A percentile compares a stretch with the other conserved stretches of the same genome.
Conservation (phyloP, 495 filamentous ascomycete genomes). For the Amphirosellinia nigrospora region DNA sequence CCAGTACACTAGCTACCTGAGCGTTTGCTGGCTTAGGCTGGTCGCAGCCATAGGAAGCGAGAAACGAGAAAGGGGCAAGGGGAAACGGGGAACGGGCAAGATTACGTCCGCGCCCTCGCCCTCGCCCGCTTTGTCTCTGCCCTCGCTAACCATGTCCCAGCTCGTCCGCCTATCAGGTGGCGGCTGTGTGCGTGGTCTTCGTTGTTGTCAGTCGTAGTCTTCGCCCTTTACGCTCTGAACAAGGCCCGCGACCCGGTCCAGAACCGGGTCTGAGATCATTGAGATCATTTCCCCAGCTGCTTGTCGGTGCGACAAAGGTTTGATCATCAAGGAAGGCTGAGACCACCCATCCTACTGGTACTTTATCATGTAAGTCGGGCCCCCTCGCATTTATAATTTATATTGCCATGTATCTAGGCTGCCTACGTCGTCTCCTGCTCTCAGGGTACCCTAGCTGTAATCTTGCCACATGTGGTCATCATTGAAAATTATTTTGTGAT, state of each 20-base stretch:
- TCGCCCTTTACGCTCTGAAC: not conserved
- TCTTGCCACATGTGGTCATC: constrained; percentile 13
- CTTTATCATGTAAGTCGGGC: not conserved
- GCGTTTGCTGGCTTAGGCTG: not conserved
- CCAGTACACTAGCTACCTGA: too few species aligned
- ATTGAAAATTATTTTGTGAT: constrained; percentile 17
- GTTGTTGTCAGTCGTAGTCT: not conserved
- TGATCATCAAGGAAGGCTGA: constrained; percentile 1
- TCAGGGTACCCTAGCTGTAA: not conserved
- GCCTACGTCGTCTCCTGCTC: not conserved
- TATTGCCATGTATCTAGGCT: not conserved
- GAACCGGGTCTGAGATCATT: not conserved
- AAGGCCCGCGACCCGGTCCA: not conserved
- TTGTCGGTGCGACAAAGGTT: not conserved
- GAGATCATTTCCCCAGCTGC: not conserved
- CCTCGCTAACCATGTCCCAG: not conserved
- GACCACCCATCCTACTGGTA: not conserved
- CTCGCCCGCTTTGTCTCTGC: not conserved
- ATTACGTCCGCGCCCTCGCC: constrained; percentile 10
- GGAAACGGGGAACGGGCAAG: constrained; percentile 5
- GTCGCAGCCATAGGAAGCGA: constrained; percentile 3
- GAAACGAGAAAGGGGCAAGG: not conserved
- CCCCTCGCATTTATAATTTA: not conserved
- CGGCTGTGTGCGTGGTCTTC: not conserved
- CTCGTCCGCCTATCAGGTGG: constrained; percentile 1